These are phyloP conservation scores for Misopates orontium DNA, from an alignment of 257 asterid genomes.

Conservation along the genomic window DNA sequence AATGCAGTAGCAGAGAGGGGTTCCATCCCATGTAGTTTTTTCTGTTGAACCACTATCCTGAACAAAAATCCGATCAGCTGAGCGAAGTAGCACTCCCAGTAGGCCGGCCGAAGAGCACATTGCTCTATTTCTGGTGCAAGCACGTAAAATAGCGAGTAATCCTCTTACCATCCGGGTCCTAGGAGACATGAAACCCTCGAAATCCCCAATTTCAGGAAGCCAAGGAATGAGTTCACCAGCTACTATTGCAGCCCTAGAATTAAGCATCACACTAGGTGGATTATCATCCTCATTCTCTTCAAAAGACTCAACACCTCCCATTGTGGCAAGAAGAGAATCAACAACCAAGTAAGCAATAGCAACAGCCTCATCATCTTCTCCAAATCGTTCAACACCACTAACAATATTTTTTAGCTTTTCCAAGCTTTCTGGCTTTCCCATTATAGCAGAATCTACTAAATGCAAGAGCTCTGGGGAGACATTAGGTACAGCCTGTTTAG, in stretches of 20 bases:
- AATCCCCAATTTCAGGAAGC: slow-evolving; percentile 83
- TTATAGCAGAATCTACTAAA: slow-evolving; percentile 96
- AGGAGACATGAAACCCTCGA: slow-evolving; percentile 87
- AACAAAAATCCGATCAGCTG: slow-evolving; percentile 78
- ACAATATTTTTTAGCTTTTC: slow-evolving; percentile 80
- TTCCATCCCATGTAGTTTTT: slow-evolving; percentile 75
- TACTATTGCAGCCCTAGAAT: slow-evolving; percentile 98
- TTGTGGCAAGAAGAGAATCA: slow-evolving; percentile 96
- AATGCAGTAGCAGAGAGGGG: slow-evolving; percentile 85
- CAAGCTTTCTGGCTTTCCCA: slow-evolving; percentile 96
- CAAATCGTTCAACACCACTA: slow-evolving; percentile 86
- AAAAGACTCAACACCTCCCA: slow-evolving; percentile 99
- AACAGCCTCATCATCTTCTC: slow-evolving; percentile 69
- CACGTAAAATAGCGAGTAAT: slow-evolving; percentile 90
- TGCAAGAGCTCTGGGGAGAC: slow-evolving; percentile 98
- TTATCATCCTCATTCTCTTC: slow-evolving; percentile 88
- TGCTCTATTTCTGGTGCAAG: slow-evolving; percentile 94
- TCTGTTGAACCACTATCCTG: slow-evolving; percentile 53
- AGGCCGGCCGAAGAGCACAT: slow-evolving; percentile 96
- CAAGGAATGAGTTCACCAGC: slow-evolving; percentile 94
- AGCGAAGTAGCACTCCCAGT: slow-evolving; percentile 65
- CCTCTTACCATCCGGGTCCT: slow-evolving; percentile 97
- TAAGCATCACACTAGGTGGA: slow-evolving; percentile 99
- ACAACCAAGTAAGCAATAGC: slow-evolving; percentile 74
- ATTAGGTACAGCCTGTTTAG: slow-evolving; percentile 59